Base-by-base conservation (phyloP, 768 basidiomycete species). In the Russula brevipes region DNA sequence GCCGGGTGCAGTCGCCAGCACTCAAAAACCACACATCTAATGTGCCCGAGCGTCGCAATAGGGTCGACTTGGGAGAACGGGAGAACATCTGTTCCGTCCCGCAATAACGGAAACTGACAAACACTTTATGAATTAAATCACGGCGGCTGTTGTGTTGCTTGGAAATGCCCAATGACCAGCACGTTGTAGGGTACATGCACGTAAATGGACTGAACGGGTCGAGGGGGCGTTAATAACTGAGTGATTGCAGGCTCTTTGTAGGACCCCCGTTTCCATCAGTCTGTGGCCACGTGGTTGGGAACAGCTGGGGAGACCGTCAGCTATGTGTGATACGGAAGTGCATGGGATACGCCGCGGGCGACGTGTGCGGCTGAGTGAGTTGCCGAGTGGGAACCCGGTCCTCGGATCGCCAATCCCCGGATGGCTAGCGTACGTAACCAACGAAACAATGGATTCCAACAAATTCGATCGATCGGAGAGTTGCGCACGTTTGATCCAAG, bases 361-460 rank as follows among this genome's bases (percentile, higher is more conserved):
- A 39, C 9, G 8, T 2, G 38, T n/a, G n/a, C n/a, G 10, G 33
- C 16, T 35, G 14, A n/a, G 33, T 47, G 45, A 17, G 6, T 31
- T 19, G 19, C 16, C 10, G 17, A 4, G 7, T 38, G 41, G 42
- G 45, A 19, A 31, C 59, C 59, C 52, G 60, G 65, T 66, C 64
- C 52, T 69, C 68, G 62, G 57, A 70, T 66, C 74, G 66, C 70
- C 73, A 76, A 79, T 69, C 67, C 76, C 75, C 61, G 69, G 66
- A 63, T 78, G 74, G 62, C 79, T 74, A 64, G 79, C 76, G 69
- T 79, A 60, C 65, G 74, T 71, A 57, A 78, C 72, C 42, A 53
- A 42, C 14, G 24, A 17, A 11, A 9, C 12, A 42, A 11, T 42
- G 24, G 24, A 24, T 24, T 24, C 24, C 24, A 24, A 24, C 24